These are phyloP conservation scores for Cynara cardunculus DNA, from an alignment of 129 eudicot species.

Conservation along the genomic window DNA sequence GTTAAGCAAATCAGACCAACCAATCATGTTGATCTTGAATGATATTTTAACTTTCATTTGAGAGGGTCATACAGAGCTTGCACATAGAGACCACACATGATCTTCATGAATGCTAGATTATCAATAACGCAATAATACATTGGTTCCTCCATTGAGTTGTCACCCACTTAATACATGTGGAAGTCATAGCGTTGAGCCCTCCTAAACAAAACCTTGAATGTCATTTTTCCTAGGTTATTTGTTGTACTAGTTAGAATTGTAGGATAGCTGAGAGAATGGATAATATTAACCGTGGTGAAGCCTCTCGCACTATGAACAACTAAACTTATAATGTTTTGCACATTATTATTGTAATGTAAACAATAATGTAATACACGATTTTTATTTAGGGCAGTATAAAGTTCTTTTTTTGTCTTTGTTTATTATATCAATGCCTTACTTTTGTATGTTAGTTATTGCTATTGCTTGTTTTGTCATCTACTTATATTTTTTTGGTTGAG, in stretches of 20 bases:
- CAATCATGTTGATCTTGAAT: not conserved
- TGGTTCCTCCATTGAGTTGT: not conserved
- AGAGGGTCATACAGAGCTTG: not conserved
- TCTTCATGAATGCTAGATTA: not conserved
- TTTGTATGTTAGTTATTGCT: not conserved
- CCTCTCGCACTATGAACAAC: not conserved
- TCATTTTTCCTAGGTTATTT: no score
- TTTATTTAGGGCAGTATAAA: not conserved
- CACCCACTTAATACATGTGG: not conserved
- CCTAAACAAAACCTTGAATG: not conserved
- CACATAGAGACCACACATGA: not conserved
- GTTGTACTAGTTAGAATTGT: not conserved
- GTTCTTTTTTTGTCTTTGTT: no score
- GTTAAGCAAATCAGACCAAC: not conserved
- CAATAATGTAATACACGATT: not conserved
- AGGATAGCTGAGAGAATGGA: not conserved
- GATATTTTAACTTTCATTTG: not conserved
- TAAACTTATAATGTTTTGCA: no score
- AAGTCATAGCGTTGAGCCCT: not conserved
- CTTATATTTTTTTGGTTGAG: not conserved
- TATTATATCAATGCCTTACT: not conserved
- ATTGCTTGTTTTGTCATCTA: not conserved
- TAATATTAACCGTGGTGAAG: no score
- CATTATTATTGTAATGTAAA: no score
- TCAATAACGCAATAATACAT: not conserved